A percentile compares a stretch with the other conserved stretches of the same genome.
phyloP scores from a whole-genome alignment of 2,329 filamentous ascomycete genomes.

The Tolypocladium pustulatum region DNA sequence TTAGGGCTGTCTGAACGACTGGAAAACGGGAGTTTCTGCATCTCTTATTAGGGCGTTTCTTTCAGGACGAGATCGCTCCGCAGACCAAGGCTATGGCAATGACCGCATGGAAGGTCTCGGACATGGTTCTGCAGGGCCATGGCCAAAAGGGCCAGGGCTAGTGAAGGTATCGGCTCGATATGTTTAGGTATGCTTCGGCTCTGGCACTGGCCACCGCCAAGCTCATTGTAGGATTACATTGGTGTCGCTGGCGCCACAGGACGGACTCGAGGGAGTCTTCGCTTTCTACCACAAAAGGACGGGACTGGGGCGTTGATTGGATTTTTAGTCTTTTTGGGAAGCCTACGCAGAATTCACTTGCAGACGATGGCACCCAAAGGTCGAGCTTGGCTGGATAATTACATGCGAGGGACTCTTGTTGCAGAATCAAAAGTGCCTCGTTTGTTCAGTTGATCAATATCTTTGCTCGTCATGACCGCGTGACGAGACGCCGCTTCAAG shows the following conservation, averaged over 20 bases:
- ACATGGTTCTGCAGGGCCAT: background rate
- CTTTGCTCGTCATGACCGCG: background rate
- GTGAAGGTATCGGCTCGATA: background rate
- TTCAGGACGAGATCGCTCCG: background rate
- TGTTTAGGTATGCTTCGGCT: background rate
- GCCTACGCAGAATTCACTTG: background rate
- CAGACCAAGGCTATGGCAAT: background rate
- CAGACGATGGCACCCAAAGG: background rate
- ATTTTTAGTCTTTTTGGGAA: too few species aligned
- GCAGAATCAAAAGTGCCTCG: background rate
- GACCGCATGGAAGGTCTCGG: background rate
- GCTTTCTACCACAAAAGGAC: background rate
- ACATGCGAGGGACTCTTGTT: background rate
- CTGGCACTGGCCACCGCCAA: background rate
- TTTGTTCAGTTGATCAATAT: background rate
- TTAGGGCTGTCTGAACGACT: background rate
- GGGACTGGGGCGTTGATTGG: background rate
- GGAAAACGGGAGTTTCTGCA: background rate
- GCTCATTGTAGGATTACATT: background rate
- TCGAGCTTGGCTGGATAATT: background rate
- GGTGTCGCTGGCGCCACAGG: background rate
- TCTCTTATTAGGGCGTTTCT: background rate
- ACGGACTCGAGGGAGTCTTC: background rate
- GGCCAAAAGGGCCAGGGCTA: background rate
- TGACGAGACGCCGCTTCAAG: background rate